Conservation (phyloP, 495 filamentous ascomycete species). For the Clohesyomyces aquaticus region DNA sequence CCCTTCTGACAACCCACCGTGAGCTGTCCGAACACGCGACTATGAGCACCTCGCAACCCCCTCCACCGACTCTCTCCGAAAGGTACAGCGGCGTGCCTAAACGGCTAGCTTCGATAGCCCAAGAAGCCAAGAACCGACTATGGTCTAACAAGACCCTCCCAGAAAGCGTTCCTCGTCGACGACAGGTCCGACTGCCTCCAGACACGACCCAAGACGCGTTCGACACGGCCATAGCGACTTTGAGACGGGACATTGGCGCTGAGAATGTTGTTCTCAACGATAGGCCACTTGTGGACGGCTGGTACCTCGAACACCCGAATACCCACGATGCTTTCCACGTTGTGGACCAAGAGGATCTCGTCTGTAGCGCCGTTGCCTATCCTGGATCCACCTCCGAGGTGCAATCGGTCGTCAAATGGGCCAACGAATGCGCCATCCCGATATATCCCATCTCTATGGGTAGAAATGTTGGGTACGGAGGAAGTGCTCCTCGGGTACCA, state of each 20-base stretch:
- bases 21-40: no score
- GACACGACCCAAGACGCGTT: slow-evolving; percentile 50
- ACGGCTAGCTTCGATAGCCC: slow-evolving; percentile 13
- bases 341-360: slow-evolving; percentile 56
- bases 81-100: slow-evolving; percentile 24
- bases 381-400: slow-evolving; percentile 44
- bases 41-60: slow-evolving; percentile 8
- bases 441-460: slow-evolving; percentile 61
- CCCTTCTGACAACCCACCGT: no score
- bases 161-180: slow-evolving; percentile 39
- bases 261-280: slow-evolving; percentile 56
- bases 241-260: slow-evolving; percentile 47
- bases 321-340: slow-evolving; percentile 60
- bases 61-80: slow-evolving; percentile 18
- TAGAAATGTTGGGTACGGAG: slow-evolving; percentile 61
- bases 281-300: slow-evolving; percentile 54
- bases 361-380: slow-evolving; percentile 54
- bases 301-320: slow-evolving; percentile 60
- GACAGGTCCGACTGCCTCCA: slow-evolving; percentile 44
- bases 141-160: slow-evolving; percentile 50
- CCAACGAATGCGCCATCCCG: slow-evolving; percentile 58
- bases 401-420: slow-evolving; percentile 49
- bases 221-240: slow-evolving; percentile 47
- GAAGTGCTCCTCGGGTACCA: slow-evolving; percentile 58
- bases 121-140: slow-evolving; percentile 45